These are phyloP conservation scores for Lepiota subincarnata DNA, from an alignment of 768 basidiomycete species.

Conservation along the genomic window DNA sequence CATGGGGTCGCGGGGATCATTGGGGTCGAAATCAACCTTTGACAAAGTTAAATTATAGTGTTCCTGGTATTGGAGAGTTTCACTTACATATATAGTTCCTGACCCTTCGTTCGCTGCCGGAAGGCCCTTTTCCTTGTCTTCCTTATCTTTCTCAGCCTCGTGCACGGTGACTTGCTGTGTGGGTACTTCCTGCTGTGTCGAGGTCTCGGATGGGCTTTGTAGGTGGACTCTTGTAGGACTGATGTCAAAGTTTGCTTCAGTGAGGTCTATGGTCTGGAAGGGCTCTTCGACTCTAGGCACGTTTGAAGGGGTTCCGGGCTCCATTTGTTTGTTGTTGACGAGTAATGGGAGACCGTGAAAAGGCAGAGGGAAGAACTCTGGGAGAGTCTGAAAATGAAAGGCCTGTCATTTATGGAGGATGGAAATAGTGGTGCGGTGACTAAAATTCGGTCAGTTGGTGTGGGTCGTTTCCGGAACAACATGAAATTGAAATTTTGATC, in stretches of 20 bases:
- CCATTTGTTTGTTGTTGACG: neutral
- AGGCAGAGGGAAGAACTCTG: neutral
- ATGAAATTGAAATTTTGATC: too few species aligned
- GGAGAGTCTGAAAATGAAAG: too few species aligned
- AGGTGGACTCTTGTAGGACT: neutral
- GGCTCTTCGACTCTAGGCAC: neutral
- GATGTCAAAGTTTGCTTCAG: neutral
- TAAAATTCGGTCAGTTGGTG: neutral
- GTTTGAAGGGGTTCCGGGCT: too few species aligned
- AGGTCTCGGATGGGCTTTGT: neutral
- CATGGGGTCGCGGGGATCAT: constrained; percentile 15
- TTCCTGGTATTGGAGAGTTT: neutral
- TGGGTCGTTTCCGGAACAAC: neutral
- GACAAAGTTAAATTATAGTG: neutral
- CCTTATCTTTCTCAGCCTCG: neutral
- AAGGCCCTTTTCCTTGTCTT: neutral
- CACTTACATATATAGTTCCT: constrained; percentile 4
- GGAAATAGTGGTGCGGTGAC: too few species aligned
- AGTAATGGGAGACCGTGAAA: neutral
- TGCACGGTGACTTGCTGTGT: neutral
- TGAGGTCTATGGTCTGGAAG: neutral
- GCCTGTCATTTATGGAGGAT: neutral
- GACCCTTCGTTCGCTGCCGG: neutral
- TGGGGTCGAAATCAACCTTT: constrained; percentile 12
- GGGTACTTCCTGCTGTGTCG: neutral